Evolutionary conservation across 768 basidiomycete genomes (phyloP), one percentile per base, ranked within the genome.

Genomic region (Leccinellum luteum): DNA sequence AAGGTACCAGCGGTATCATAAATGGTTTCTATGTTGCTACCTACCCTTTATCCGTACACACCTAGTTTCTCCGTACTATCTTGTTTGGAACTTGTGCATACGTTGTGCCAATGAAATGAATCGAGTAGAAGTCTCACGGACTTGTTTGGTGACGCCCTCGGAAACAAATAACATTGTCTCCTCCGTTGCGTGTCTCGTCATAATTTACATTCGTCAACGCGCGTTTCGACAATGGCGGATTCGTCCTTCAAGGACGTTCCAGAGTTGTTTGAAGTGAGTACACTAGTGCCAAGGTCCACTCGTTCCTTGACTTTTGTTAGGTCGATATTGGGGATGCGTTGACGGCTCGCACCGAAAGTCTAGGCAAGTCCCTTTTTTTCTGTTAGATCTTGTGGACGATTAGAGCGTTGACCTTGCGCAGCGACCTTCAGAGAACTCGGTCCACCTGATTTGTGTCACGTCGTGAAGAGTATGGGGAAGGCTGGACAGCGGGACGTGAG

Each of bases 341-440:
- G 47, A 84, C 89, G 27, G 89, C 94, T 48, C 81, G 96, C 58
- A 98, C 96, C 8, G 97, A 99, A 72, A 87, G 86, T 55, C 80
- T 98, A 58, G 87, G 96, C 96, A 63, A 67, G 90, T 79, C 49
- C 43, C 14, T 51, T 38, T 23, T 25, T 19, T n/a, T 34, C 10
- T n/a, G 27, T 9, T 15, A 1, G n/a, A n/a, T n/a, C 7, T 1
- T 9, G 27, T n/a, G 0, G 6, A 51, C 34, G 13, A 48, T 25
- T 10, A 14, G 34, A 14, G 43, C 27, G 10, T 23, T 7, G 2
- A 10, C 15, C n/a, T 28, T 17, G 13, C 19, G 2, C 55, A 98
- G 96, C 93, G 6, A 88, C 93, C 12, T 99, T 98, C 75, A 84
- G 95, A 34, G 96, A 99, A 76, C 86, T 99, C 17, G 97, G 97